These are phyloP conservation scores for Emergomyces africanus DNA, from an alignment of 2,329 filamentous ascomycete genomes.

Conservation along the genomic window DNA sequence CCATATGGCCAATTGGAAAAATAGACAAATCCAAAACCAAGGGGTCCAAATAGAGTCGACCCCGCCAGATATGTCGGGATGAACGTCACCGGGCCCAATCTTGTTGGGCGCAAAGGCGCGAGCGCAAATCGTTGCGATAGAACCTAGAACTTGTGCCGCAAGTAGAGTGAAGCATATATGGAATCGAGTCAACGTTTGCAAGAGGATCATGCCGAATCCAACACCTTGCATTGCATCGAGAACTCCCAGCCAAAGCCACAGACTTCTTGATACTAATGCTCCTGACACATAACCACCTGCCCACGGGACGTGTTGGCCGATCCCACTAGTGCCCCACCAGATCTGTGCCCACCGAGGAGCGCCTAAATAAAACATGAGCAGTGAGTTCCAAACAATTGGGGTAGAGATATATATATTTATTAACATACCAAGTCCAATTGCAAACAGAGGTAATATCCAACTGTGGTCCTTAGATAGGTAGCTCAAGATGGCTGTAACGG, in stretches of 20 bases:
- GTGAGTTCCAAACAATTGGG: background rate
- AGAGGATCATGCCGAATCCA: conserved; percentile 54
- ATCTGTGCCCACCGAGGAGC: conserved; percentile 57
- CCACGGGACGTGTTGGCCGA: conserved; percentile 52
- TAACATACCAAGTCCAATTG: conserved; percentile 43
- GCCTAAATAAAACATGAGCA: conserved; percentile 13
- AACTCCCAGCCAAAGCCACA: conserved; percentile 57
- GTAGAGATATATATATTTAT: background rate
- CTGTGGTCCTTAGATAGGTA: conserved; percentile 47
- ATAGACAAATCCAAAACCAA: conserved; percentile 50
- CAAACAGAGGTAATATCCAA: conserved; percentile 56
- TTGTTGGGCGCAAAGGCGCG: conserved; percentile 48
- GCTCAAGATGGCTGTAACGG: conserved; percentile 39
- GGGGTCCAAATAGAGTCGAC: conserved; percentile 30
- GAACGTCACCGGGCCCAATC: conserved; percentile 48
- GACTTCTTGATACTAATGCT: conserved; percentile 42
- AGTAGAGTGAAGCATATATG: conserved; percentile 37
- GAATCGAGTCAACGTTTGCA: conserved; percentile 52
- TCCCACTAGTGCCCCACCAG: conserved; percentile 50
- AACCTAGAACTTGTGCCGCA: conserved; percentile 49
- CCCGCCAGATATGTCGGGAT: conserved; percentile 41
- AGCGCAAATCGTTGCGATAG: conserved; percentile 49
- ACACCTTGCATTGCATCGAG: conserved; percentile 53
- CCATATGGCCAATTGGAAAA: conserved; percentile 47
- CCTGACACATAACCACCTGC: conserved; percentile 41